Evolutionary conservation across 352 stramenopile species (phyloP).

Genomic region (Phytophthora hybrid): DNA sequence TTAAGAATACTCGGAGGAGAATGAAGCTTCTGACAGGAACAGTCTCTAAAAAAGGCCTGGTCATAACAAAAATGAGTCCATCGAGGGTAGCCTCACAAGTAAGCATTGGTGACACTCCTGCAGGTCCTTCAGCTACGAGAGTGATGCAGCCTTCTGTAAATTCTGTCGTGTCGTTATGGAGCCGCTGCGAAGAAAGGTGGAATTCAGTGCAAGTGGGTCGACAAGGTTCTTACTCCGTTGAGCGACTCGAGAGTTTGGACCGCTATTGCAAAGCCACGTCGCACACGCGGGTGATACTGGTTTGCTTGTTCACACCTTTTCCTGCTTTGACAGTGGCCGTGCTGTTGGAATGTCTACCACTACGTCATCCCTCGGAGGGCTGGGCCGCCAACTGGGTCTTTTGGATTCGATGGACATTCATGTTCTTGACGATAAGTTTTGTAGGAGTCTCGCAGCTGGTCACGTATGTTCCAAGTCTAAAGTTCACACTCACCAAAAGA

Average conservation of each 20-base stretch:
- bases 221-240: constrained; percentile 28
- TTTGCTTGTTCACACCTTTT: constrained; percentile 20
- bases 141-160: background rate
- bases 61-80: background rate
- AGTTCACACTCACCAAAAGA: background rate
- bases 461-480: constrained; percentile 10
- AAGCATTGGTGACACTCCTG: background rate
- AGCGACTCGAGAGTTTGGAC: constrained; percentile 20
- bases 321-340: constrained; percentile 10
- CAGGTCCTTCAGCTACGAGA: too few species aligned
- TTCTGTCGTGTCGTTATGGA: background rate
- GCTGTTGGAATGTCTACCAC: constrained; percentile 26
- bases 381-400: constrained; percentile 24
- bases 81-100: background rate
- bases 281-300: constrained; percentile 5
- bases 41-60: too few species aligned
- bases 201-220: constrained; percentile 19
- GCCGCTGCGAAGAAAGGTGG: constrained; percentile 3
- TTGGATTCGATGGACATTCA: constrained; percentile 16
- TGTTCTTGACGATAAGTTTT: constrained; percentile 19
- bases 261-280: constrained; percentile 20
- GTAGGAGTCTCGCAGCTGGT: background rate
- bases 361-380: constrained; percentile 11
- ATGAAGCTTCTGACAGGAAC: too few species aligned
- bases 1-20: too few species aligned